Evolutionary conservation across 2,329 filamentous ascomycete genomes (phyloP), one percentile per base, ranked within the genome.

Genomic region (Pseudogymnoascus pannorum): DNA sequence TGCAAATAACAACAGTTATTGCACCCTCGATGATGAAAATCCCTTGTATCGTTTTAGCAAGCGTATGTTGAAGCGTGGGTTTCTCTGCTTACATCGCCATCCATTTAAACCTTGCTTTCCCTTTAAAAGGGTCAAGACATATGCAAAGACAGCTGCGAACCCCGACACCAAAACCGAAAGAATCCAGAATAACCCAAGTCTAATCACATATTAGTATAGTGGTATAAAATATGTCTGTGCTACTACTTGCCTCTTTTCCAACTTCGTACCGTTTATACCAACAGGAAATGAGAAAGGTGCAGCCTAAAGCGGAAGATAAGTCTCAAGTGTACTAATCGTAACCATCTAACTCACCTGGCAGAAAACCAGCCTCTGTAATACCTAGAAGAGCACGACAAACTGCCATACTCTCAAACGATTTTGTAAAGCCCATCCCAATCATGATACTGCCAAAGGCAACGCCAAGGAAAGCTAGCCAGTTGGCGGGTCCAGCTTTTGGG

Each of bases 221-320:
- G 12, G 12, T 33, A 33, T 33, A 33, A 11, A 33, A 33, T 8
- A 33, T 33, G 11, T 11, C 8, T 33, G 11, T 35, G n/a, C n/a
- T n/a, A n/a, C n/a, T 35, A 35, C 33, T 35, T 35, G 12, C 35
- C 71, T 64, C 38, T 70, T 71, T 12, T n/a, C 67, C 71, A 1
- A 75, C 69, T 61, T 75, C 73, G 44, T 71, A 75, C 3, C 74
- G 67, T 14, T 66, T 69, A 61, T 75, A 75, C 72, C 73, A 75
- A 38, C 70, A 73, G 6, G 67, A 68, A 14, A 75, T 69, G 6
- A 75, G 63, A 62, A 70, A 74, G 7, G 72, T 72, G 61, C 72
- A 74, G 16, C 70, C 69, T 70, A 22, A 64, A 69, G 67, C 31
- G 72, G 70, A 11, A 74, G 61, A 35, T 35, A 35, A 72, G 72